Conservation (phyloP, 805 yeast genomes). For the Wickerhamomyces alni region DNA sequence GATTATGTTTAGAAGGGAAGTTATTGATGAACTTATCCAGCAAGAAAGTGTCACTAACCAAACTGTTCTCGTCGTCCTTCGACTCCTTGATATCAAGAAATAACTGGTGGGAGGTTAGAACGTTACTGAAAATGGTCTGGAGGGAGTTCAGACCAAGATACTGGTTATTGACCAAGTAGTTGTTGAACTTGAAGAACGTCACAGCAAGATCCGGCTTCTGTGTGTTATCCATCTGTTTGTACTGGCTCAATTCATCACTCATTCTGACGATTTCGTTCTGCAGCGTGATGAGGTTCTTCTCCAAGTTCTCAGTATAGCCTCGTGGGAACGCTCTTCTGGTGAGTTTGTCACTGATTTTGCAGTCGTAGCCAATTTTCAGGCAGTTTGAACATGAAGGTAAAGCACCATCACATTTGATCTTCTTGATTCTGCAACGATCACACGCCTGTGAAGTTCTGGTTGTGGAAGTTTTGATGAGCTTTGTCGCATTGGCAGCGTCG, state of each 20-base stretch:
- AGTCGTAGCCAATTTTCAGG: conserved; percentile 54
- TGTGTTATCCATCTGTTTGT: background rate
- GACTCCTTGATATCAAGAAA: conserved; percentile 23
- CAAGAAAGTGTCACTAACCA: conserved; percentile 9
- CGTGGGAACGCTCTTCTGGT: conserved; percentile 76
- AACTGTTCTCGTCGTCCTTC: conserved; percentile 23
- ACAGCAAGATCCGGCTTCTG: conserved; percentile 7
- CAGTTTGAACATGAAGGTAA: conserved; percentile 67
- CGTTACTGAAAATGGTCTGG: conserved; percentile 15
- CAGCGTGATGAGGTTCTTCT: conserved; percentile 50
- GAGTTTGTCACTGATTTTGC: conserved; percentile 67
- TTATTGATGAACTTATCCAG: conserved; percentile 16
- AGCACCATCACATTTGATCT: conserved; percentile 70
- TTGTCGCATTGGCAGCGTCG: conserved; percentile 2
- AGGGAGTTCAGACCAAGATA: conserved; percentile 22
- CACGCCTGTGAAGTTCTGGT: conserved; percentile 72
- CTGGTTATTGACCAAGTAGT: conserved; percentile 16
- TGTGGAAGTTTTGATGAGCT: conserved; percentile 22
- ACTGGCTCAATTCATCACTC: conserved; percentile 24
- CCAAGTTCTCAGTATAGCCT: conserved; percentile 75
- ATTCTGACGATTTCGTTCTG: conserved; percentile 49
- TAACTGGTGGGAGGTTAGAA: conserved; percentile 9
- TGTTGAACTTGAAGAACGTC: conserved; percentile 21
- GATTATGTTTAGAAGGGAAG: conserved; percentile 23
- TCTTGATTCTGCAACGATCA: conserved; percentile 72